These are phyloP conservation scores for Vitis hybrid DNA, from an alignment of 177 flowering plant species.

Conservation along the genomic window DNA sequence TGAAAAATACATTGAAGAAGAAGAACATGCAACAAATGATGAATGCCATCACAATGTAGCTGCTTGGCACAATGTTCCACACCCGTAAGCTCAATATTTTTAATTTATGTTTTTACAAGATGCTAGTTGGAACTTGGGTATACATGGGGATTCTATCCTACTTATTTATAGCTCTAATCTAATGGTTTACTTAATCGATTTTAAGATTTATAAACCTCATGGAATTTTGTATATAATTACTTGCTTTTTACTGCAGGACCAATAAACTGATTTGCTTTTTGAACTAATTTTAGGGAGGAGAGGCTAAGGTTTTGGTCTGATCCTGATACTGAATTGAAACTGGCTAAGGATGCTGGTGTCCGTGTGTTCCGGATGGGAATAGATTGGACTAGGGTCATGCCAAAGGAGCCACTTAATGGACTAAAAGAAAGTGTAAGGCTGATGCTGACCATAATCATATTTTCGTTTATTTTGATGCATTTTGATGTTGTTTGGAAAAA, in stretches of 20 bases:
- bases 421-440: conserved; percentile 58
- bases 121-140: background rate
- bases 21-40: conserved; percentile 35
- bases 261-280: conserved; percentile 6
- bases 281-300: conserved; percentile 67
- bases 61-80: conserved; percentile 98
- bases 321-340: conserved; percentile 89
- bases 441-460: background rate
- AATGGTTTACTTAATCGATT: background rate
- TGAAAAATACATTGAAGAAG: conserved; percentile 51
- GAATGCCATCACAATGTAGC: conserved; percentile 71
- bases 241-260: background rate
- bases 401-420: conserved; percentile 73
- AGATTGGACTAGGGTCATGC: conserved; percentile 95
- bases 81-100: conserved; percentile 59
- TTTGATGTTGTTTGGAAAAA: conserved; percentile 2
- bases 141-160: background rate
- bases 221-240: background rate
- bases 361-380: conserved; percentile 91
- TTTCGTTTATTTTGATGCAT: background rate
- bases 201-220: background rate
- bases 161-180: background rate
- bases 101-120: background rate
- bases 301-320: conserved; percentile 98
- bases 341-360: conserved; percentile 88